phyloP scores from a whole-genome alignment of 1,284 basidiomycete genomes.

The Ganoderma boninense region DNA sequence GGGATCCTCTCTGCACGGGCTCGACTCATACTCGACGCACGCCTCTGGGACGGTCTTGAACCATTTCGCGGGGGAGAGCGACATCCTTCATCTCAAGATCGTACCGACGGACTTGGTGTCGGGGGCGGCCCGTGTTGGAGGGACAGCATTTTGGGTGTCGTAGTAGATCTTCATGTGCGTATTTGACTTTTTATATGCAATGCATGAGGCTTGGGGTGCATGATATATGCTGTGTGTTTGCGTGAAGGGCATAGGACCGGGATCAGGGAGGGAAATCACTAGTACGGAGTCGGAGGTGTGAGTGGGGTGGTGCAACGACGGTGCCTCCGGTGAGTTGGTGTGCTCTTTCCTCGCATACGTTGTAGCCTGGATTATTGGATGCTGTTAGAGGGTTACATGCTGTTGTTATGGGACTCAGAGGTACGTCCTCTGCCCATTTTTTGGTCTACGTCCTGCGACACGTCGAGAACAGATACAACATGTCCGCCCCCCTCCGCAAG shows the following conservation, averaged over 20 bases:
- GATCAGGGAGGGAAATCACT: too few relatives aligned
- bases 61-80: constrained; percentile 55
- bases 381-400: too few relatives aligned
- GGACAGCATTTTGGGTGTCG: constrained; percentile 43
- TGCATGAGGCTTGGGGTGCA: neutral
- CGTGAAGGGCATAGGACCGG: too few relatives aligned
- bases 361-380: too few relatives aligned
- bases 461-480: neutral
- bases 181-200: neutral
- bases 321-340: neutral
- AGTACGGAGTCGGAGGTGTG: too few relatives aligned
- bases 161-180: neutral
- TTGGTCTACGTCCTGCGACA: too few relatives aligned
- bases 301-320: too few relatives aligned
- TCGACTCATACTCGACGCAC: constrained; percentile 32
- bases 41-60: constrained; percentile 55
- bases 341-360: neutral
- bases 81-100: constrained; percentile 58
- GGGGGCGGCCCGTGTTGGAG: constrained; percentile 66
- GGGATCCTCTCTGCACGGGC: constrained; percentile 52
- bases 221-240: too few relatives aligned
- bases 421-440: neutral
- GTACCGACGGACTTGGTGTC: constrained; percentile 45
- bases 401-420: neutral
- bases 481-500: neutral